A percentile compares a stretch with the other conserved stretches of the same genome.
Evolutionary conservation across 345 rosid genomes (phyloP).

Genomic region (Eucalyptus curtisii): DNA sequence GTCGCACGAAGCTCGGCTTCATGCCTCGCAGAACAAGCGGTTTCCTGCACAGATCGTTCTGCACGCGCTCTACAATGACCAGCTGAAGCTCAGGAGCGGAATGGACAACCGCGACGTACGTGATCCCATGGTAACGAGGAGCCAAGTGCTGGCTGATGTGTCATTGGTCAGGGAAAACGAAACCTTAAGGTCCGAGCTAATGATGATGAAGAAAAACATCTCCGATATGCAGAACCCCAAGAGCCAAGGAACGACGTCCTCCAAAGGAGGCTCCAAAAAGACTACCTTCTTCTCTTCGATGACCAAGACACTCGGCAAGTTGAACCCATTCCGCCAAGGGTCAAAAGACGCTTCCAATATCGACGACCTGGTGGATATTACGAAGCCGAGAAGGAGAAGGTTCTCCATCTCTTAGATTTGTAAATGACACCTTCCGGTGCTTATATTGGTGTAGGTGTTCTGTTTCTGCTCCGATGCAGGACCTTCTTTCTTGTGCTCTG

Average conservation of each 20-base stretch:
- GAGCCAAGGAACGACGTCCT: background rate
- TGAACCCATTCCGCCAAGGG: conserved; percentile 71
- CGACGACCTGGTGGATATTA: conserved; percentile 19
- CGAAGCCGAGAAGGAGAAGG: conserved; percentile 88
- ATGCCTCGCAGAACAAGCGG: conserved; percentile 90
- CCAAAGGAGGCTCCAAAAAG: background rate
- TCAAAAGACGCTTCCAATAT: conserved; percentile 69
- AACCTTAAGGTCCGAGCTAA: conserved; percentile 59
- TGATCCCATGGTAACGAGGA: conserved; percentile 31
- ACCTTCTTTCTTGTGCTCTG: background rate
- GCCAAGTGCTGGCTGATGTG: conserved; percentile 49
- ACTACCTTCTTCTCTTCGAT: conserved; percentile 59
- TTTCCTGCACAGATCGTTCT: conserved; percentile 69
- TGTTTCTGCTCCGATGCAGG: background rate
- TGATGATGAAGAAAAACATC: conserved; percentile 69
- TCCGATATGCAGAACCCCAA: conserved; percentile 42
- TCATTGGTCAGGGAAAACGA: conserved; percentile 78
- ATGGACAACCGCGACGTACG: conserved; percentile 1
- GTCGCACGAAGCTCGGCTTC: conserved; percentile 76
- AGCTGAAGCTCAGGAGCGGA: conserved; percentile 61
- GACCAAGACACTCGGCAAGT: conserved; percentile 69
- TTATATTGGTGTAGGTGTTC: background rate
- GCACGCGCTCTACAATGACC: conserved; percentile 74
- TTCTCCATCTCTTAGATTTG: conserved; percentile 62
- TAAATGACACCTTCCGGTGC: background rate